Evolutionary conservation across 495 filamentous ascomycete genomes (phyloP).

Genomic region (Penicillium daleae): DNA sequence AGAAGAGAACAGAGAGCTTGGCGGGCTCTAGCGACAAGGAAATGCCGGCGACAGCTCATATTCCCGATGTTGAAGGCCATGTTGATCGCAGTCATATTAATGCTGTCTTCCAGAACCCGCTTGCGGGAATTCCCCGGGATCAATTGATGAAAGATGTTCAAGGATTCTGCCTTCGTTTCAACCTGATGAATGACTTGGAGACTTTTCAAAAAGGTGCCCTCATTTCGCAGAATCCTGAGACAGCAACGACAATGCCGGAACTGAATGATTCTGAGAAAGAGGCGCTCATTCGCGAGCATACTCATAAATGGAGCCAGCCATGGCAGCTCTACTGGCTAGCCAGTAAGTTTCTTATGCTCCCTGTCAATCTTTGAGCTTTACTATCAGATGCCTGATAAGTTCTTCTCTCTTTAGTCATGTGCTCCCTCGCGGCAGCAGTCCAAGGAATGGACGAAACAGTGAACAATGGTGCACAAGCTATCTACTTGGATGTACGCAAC

Average conservation of each 20-base stretch:
- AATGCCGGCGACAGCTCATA: conserved; percentile 8
- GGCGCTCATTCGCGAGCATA: conserved; percentile 61
- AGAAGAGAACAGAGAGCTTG: conserved; percentile 13
- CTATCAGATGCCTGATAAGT: too few relatives aligned
- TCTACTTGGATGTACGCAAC: conserved; percentile 50
- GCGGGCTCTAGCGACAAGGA: conserved; percentile 19
- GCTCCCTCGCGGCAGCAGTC: conserved; percentile 55
- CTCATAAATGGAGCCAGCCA: conserved; percentile 62
- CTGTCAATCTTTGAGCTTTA: too few relatives aligned
- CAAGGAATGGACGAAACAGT: conserved; percentile 78
- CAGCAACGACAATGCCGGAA: conserved; percentile 42
- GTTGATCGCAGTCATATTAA: conserved; percentile 27
- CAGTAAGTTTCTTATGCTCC: too few relatives aligned
- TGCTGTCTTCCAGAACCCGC: conserved; percentile 52
- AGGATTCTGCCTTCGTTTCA: conserved; percentile 50
- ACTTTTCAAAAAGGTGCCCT: conserved; percentile 58
- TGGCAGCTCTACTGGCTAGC: conserved; percentile 59
- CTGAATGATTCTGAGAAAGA: conserved; percentile 51
- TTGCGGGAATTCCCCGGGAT: conserved; percentile 52
- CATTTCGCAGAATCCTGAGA: conserved; percentile 52
- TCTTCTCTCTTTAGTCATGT: too few relatives aligned
- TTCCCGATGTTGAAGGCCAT: conserved; percentile 27
- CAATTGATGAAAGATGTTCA: conserved; percentile 53
- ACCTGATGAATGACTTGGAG: conserved; percentile 46
- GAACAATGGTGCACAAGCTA: conserved; percentile 75